Evolutionary conservation across 163 green algal species (phyloP).

Genomic region (Picocystis sp.): DNA sequence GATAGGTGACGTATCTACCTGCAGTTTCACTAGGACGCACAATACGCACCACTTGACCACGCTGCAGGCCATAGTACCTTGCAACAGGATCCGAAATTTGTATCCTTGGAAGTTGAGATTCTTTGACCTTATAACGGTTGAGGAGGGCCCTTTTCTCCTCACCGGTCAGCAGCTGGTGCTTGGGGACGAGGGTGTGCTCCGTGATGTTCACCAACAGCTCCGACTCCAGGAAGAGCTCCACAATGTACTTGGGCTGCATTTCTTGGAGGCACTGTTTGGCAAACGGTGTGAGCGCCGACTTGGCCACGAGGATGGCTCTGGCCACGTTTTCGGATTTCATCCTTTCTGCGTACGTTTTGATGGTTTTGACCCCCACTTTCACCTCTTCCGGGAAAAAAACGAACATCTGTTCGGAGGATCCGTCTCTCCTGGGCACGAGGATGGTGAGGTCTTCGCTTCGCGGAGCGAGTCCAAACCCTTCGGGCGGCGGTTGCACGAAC

Average conservation of each 20-base stretch:
- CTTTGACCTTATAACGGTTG: conserved; percentile 76
- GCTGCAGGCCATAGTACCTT: conserved; percentile 77
- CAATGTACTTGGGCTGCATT: conserved; percentile 51
- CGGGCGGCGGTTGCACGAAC: conserved; percentile 32
- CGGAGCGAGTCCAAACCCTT: conserved; percentile 55
- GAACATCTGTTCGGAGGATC: conserved; percentile 82
- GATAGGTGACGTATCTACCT: conserved; percentile 92
- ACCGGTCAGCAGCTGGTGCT: conserved; percentile 63
- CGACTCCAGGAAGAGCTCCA: conserved; percentile 43
- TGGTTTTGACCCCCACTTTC: conserved; percentile 90
- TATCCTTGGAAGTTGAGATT: conserved; percentile 89
- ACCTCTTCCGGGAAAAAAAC: conserved; percentile 88
- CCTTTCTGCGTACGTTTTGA: conserved; percentile 65
- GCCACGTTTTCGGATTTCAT: conserved; percentile 75
- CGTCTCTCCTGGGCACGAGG: conserved; percentile 53
- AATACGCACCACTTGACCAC: conserved; percentile 87
- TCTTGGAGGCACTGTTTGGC: conserved; percentile 59
- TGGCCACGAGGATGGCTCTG: conserved; percentile 74
- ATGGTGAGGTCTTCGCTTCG: conserved; percentile 68
- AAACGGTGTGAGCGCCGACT: conserved; percentile 74
- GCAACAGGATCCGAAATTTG: conserved; percentile 84
- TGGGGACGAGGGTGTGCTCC: conserved; percentile 64
- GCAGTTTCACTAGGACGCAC: conserved; percentile 85
- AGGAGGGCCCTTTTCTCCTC: conserved; percentile 86
- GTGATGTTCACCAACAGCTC: conserved; percentile 97